Conservation (phyloP, 805 yeast genomes). For the Vanderwaltozyma polyspora region DNA sequence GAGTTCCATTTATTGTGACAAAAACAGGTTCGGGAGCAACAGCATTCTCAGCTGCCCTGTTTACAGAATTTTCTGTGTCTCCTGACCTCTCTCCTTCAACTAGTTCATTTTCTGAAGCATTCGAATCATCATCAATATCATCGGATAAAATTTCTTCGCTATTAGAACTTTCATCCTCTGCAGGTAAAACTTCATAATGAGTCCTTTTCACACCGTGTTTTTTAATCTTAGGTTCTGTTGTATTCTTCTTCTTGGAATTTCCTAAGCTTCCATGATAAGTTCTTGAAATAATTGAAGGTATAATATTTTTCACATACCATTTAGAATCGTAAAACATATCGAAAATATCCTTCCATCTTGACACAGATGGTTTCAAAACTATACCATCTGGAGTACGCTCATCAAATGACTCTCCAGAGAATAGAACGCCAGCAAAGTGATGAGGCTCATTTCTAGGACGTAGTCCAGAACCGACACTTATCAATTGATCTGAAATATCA, state of each 20-base stretch:
- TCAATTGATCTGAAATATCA: conserved; percentile 19
- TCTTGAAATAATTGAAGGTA: conserved; percentile 35
- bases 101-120: conserved; percentile 21
- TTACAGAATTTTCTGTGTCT: background rate
- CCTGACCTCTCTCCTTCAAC: background rate
- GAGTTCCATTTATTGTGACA: conserved; percentile 64
- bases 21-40: conserved; percentile 39
- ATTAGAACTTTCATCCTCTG: conserved; percentile 11
- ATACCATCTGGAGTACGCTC: conserved; percentile 25
- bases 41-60: background rate
- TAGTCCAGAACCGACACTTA: conserved; percentile 15
- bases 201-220: no score
- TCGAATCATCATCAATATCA: conserved; percentile 15
- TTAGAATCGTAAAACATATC: conserved; percentile 39
- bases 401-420: conserved; percentile 24
- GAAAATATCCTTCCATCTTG: conserved; percentile 58
- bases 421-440: conserved; percentile 21
- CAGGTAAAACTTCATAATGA: conserved; percentile 6
- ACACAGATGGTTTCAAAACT: conserved; percentile 37
- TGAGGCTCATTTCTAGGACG: conserved; percentile 19
- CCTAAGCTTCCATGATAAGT: conserved; percentile 32
- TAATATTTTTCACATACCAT: conserved; percentile 27
- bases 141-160: conserved; percentile 2
- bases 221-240: no score
- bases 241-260: conserved; percentile 21